Evolutionary conservation across 2,329 filamentous ascomycete species (phyloP).

Genomic region (Fusarium musae): DNA sequence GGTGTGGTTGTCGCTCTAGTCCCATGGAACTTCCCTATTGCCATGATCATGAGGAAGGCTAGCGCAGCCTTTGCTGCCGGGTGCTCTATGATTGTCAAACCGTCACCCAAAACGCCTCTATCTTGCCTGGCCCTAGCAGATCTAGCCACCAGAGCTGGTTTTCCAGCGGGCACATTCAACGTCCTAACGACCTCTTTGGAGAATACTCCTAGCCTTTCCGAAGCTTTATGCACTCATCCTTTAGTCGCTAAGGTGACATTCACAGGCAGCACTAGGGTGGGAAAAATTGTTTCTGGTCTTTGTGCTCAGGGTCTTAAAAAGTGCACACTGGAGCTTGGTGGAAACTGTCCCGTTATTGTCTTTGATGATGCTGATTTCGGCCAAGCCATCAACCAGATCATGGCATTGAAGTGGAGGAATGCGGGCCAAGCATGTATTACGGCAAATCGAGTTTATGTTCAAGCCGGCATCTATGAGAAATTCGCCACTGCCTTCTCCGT

Average conservation of each 20-base stretch:
- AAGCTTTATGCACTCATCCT: conserved; percentile 54
- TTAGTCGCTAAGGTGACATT: conserved; percentile 70
- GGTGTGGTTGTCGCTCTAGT: conserved; percentile 49
- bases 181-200: conserved; percentile 56
- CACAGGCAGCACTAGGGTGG: conserved; percentile 77
- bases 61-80: conserved; percentile 73
- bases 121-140: conserved; percentile 75
- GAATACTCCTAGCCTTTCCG: conserved; percentile 55
- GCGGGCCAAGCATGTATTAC: conserved; percentile 68
- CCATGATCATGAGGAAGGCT: conserved; percentile 61
- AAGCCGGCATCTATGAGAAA: background rate
- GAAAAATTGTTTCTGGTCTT: conserved; percentile 69
- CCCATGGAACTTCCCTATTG: conserved; percentile 70
- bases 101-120: conserved; percentile 78
- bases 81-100: conserved; percentile 79
- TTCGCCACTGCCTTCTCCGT: background rate
- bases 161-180: conserved; percentile 73
- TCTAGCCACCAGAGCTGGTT: conserved; percentile 76
- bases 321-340: conserved; percentile 74
- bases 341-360: conserved; percentile 74
- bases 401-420: conserved; percentile 70
- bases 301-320: conserved; percentile 74
- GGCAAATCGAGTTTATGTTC: background rate
- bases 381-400: background rate
- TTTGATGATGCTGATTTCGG: conserved; percentile 69